Conservation (phyloP, 352 stramenopile species). For the Phytophthora fragariae region DNA sequence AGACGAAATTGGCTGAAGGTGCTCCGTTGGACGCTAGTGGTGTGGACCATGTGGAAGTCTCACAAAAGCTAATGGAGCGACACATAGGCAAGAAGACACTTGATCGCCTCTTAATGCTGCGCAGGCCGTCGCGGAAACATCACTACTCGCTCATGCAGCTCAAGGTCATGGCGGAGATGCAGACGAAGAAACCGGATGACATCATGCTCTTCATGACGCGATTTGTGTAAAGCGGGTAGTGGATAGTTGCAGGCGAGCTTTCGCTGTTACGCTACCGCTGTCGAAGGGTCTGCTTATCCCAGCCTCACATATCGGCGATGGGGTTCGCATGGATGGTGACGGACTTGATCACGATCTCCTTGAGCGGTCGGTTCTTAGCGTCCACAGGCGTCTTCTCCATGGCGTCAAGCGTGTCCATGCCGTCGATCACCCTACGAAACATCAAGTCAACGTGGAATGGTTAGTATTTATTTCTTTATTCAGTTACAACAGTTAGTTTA, state of each 20-base stretch:
- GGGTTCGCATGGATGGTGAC: constrained; percentile 95
- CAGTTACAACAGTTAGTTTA: constrained; percentile 4
- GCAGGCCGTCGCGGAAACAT: constrained; percentile 58
- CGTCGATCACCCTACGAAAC: constrained; percentile 89
- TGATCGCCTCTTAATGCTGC: constrained; percentile 60
- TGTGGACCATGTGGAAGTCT: constrained; percentile 57
- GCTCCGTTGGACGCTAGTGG: constrained; percentile 25
- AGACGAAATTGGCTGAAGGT: constrained; percentile 29
- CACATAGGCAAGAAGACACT: constrained; percentile 65
- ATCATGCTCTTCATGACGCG: constrained; percentile 78
- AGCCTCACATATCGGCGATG: constrained; percentile 74
- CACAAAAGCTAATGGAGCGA: constrained; percentile 55
- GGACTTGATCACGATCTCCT: constrained; percentile 89
- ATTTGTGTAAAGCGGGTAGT: constrained; percentile 42
- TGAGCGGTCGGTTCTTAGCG: constrained; percentile 90
- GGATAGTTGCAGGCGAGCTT: neutral
- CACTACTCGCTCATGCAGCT: constrained; percentile 81
- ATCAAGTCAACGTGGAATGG: constrained; percentile 16
- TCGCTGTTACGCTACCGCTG: constrained; percentile 1
- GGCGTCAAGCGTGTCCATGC: constrained; percentile 96
- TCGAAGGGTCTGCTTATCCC: constrained; percentile 1
- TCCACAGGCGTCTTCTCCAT: constrained; percentile 96
- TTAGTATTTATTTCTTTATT: constrained; percentile 43
- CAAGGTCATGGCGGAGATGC: constrained; percentile 77
- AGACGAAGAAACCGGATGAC: constrained; percentile 81